Percentiles rank a stretch among this genome's conserved stretches.
These are phyloP conservation scores for Cenchrus americanus DNA, from an alignment of 176 grass and related monocot species.

Conservation along the genomic window DNA sequence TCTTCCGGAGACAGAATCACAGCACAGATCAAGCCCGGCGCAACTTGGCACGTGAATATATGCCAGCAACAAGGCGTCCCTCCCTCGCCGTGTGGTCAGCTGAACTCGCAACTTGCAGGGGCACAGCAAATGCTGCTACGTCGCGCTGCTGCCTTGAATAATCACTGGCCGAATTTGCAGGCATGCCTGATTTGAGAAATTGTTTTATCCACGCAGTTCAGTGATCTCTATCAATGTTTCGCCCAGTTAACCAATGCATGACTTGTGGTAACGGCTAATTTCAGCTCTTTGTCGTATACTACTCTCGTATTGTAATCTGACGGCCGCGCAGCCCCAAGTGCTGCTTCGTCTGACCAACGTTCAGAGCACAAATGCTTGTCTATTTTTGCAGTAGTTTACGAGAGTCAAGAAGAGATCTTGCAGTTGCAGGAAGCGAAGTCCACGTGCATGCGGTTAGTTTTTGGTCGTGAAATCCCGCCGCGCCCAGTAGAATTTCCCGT, in stretches of 20 bases:
- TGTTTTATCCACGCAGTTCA: not conserved
- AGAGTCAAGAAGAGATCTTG: constrained; percentile 36
- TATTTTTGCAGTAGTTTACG: not conserved
- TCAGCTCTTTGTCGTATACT: constrained; percentile 6
- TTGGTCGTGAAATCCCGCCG: not conserved
- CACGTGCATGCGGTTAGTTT: not conserved
- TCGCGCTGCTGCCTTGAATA: not conserved
- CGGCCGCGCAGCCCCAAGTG: not conserved
- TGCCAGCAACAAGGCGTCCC: not conserved
- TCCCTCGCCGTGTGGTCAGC: constrained; percentile 13
- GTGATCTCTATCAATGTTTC: not conserved
- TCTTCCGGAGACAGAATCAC: not conserved
- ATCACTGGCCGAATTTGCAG: not conserved
- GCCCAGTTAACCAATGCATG: not conserved
- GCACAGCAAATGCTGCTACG: constrained; percentile 2
- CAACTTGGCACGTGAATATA: constrained; percentile 32
- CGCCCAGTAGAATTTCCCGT: not conserved
- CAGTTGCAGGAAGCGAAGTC: not conserved
- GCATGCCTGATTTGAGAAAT: not conserved
- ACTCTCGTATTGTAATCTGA: not conserved
- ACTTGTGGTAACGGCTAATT: constrained; percentile 21
- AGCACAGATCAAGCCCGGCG: not conserved
- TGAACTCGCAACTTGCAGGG: not conserved
- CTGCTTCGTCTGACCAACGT: constrained; percentile 3
- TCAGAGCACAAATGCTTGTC: constrained; percentile 2